A percentile compares a stretch with the other conserved stretches of the same genome.
phyloP scores from a whole-genome alignment of 1,139 yeast species.

The Yamadazyma sp. region DNA sequence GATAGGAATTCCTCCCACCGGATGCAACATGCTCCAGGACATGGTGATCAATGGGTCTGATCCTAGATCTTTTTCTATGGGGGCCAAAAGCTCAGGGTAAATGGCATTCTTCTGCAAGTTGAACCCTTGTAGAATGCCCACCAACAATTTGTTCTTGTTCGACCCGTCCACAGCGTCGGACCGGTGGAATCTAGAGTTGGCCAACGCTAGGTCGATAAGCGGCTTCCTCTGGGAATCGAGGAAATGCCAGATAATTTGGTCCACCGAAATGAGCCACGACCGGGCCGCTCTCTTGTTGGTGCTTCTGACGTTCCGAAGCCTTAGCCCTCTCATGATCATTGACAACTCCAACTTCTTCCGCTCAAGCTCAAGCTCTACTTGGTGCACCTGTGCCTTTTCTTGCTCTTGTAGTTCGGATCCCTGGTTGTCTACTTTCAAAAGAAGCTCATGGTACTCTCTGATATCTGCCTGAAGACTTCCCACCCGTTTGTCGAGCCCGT shows the following conservation, averaged over 20 bases:
- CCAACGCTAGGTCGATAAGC: slow-evolving; percentile 70
- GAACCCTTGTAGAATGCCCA: slow-evolving; percentile 69
- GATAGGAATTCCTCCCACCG: slow-evolving; percentile 85
- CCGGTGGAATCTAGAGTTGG: slow-evolving; percentile 60
- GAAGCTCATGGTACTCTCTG: slow-evolving; percentile 41
- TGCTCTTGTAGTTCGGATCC: slow-evolving; percentile 22
- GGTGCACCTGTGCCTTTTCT: slow-evolving; percentile 31
- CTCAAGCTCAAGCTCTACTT: slow-evolving; percentile 58
- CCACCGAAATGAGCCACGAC: slow-evolving; percentile 46
- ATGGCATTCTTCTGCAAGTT: slow-evolving; percentile 60
- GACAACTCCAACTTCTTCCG: slow-evolving; percentile 58
- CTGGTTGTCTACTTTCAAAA: slow-evolving; percentile 42
- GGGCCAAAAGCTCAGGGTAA: slow-evolving; percentile 73
- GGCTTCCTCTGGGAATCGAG: slow-evolving; percentile 61
- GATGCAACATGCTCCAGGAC: slow-evolving; percentile 72
- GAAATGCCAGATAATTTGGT: slow-evolving; percentile 72
- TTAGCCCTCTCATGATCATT: slow-evolving; percentile 67
- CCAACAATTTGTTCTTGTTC: slow-evolving; percentile 59
- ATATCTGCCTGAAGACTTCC: slow-evolving; percentile 57
- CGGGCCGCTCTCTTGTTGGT: slow-evolving; percentile 29
- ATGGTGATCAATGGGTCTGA: slow-evolving; percentile 47
- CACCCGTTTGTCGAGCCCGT: slow-evolving; percentile 54
- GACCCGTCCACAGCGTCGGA: slow-evolving; percentile 55
- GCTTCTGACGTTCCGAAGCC: slow-evolving; percentile 42
- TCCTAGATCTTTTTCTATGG: slow-evolving; percentile 28